Percentiles rank a stretch among this genome's conserved stretches.
Evolutionary conservation across 1,284 basidiomycete species (phyloP).

Genomic region (Pascua sp.): DNA sequence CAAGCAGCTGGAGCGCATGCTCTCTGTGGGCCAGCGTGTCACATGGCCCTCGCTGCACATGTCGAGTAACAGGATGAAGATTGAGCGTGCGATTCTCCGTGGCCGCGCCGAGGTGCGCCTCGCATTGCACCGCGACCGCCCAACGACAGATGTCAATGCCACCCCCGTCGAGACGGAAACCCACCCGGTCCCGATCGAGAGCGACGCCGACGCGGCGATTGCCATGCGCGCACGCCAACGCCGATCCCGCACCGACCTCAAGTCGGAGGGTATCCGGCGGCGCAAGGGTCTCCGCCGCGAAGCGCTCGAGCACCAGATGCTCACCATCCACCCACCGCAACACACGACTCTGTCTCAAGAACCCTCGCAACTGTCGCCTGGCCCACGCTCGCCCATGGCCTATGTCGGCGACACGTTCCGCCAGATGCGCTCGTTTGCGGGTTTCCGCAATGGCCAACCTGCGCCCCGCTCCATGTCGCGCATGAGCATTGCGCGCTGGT

Average conservation of each 20-base stretch:
- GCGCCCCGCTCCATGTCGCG: constrained; percentile 21
- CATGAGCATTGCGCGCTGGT: constrained; percentile 36
- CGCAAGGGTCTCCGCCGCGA: background rate
- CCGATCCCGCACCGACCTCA: background rate
- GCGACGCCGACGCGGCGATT: constrained; percentile 48
- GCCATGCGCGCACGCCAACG: constrained; percentile 27
- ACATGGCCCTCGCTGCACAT: constrained; percentile 95
- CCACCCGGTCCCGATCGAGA: constrained; percentile 43
- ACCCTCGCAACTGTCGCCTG: constrained; percentile 6
- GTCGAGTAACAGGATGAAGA: constrained; percentile 72
- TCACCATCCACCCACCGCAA: background rate
- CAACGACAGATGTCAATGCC: constrained; percentile 30
- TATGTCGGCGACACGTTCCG: constrained; percentile 33
- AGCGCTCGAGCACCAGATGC: background rate
- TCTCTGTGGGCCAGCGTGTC: constrained; percentile 79
- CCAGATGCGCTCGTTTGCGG: constrained; percentile 33
- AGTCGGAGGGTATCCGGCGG: background rate
- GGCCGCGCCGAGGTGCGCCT: constrained; percentile 72
- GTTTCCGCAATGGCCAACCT: constrained; percentile 16
- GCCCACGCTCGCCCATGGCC: background rate
- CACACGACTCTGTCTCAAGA: background rate
- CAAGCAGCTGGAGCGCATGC: constrained; percentile 75
- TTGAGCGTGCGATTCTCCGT: constrained; percentile 67
- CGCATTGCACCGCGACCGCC: constrained; percentile 45
- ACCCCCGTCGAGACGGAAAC: background rate